Base-by-base conservation (phyloP, 306 rosid species). In the Cicer arietinum region DNA sequence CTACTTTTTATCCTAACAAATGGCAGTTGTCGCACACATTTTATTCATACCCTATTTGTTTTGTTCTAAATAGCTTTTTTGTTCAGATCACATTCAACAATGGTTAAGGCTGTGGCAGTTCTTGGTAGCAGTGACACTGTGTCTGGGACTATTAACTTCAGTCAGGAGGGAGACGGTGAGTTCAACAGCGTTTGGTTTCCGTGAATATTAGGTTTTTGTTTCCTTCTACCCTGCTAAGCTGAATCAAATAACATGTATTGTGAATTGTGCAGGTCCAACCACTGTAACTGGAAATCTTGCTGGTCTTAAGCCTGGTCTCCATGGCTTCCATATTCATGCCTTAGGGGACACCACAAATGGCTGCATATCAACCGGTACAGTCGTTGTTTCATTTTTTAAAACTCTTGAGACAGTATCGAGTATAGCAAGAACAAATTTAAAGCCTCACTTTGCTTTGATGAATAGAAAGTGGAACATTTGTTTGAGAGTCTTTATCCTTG, bases 321-420 rank as follows among this genome's bases (percentile, higher is more conserved):
- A 94, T 51, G 97, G 99, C 37, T 94, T 94, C 86, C 97, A 92
- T 82, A 90, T 92, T 35, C 99, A 92, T 71, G 93, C 97, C 22
- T 86, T 95, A 46, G 99, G 99, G 7, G 97, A 94, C 82, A 92
- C 97, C 48, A 94, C 97, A 18, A 94, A 94, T 10, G 99, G 99
- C 25, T 94, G 99, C 90, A 4, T 94, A 84, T 94, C 99, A 71
- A 94, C 99, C 62, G 97, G 97, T 94, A 90, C 60, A 10, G 30
- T 37, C 46, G 64, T 18, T 2, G 9, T 53, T 13, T 68, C 61
- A 3, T 54, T 47, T 63, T 57, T 57, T 18, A 7, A 51, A 52
- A 3, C 17, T 67, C 17, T 45, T 7, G 65, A 76, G 41, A 48
- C 70, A 68, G 10, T 69, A 35, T 12, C 61, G 74, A 53, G 47